A percentile compares a stretch with the other conserved stretches of the same genome.
Evolutionary conservation across 2,329 filamentous ascomycete genomes (phyloP).

Genomic region (Ascochyta clinopodiicola): DNA sequence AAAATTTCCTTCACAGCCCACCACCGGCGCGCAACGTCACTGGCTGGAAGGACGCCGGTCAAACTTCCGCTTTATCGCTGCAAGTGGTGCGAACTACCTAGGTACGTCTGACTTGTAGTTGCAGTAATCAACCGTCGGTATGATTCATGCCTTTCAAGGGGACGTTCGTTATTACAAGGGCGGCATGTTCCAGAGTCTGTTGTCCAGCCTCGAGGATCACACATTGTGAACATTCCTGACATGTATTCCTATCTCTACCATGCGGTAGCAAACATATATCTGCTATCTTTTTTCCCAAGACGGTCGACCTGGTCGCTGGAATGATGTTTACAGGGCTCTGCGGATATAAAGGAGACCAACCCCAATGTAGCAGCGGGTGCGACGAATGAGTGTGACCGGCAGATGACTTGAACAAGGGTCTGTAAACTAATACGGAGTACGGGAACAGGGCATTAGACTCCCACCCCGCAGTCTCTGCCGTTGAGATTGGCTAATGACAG

Average conservation of each 20-base stretch:
- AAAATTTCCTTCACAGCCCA: not conserved
- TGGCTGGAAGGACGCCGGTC: not conserved
- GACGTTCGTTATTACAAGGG: not conserved
- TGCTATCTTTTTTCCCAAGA: not conserved
- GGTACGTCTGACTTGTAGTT: not conserved
- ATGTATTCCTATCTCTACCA: not conserved
- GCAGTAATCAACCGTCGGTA: not conserved
- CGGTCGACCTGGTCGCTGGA: not conserved
- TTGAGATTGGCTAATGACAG: not conserved
- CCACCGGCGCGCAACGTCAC: not conserved
- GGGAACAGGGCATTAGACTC: not conserved
- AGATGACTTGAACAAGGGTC: not conserved
- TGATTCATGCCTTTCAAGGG: not conserved
- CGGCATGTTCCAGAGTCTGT: not conserved
- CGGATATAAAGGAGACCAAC: not conserved
- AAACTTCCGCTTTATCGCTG: not conserved
- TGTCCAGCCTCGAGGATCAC: not conserved
- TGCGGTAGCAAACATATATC: not conserved
- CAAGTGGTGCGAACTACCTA: not conserved
- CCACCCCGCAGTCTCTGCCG: not conserved
- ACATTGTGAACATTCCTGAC: not conserved
- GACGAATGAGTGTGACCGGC: not conserved
- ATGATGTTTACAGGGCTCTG: not conserved
- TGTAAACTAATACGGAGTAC: not conserved
- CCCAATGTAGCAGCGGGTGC: slow-evolving; percentile 13